Conservation (phyloP, 495 filamentous ascomycete species). For the Letharia columbiana region DNA sequence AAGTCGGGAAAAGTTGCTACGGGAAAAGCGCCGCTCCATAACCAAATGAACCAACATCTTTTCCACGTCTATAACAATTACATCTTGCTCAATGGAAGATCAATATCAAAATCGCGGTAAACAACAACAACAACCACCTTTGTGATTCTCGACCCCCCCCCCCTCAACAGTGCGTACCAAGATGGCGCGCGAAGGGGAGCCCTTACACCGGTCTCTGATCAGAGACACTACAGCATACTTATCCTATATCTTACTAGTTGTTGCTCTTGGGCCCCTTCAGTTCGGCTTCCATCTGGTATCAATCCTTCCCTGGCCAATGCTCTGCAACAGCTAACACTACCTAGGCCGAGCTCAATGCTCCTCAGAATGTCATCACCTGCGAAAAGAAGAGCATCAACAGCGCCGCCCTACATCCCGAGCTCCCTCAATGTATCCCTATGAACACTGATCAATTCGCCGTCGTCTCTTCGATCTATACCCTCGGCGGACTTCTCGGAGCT, state of each 20-base stretch:
- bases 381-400: slow-evolving; percentile 40
- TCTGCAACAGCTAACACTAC: slow-evolving; percentile 22
- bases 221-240: slow-evolving; percentile 51
- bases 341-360: slow-evolving; percentile 90
- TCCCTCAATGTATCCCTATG: slow-evolving; percentile 81
- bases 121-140: background rate
- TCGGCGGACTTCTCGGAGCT: slow-evolving; percentile 81
- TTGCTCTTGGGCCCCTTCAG: slow-evolving; percentile 73
- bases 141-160: background rate
- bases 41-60: background rate
- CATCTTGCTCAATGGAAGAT: background rate
- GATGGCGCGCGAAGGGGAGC: slow-evolving; percentile 15
- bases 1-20: background rate
- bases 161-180: background rate
- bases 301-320: slow-evolving; percentile 8
- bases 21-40: background rate
- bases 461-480: slow-evolving; percentile 82
- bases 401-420: slow-evolving; percentile 27
- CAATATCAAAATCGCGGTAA: background rate
- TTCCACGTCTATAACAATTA: background rate
- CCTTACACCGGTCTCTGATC: background rate
- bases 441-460: slow-evolving; percentile 63
- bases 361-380: slow-evolving; percentile 81
- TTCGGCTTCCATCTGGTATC: slow-evolving; percentile 89
- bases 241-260: slow-evolving; percentile 52